These are phyloP conservation scores for Ilex paraguariensis DNA, from an alignment of 305 asterid species.

Conservation along the genomic window DNA sequence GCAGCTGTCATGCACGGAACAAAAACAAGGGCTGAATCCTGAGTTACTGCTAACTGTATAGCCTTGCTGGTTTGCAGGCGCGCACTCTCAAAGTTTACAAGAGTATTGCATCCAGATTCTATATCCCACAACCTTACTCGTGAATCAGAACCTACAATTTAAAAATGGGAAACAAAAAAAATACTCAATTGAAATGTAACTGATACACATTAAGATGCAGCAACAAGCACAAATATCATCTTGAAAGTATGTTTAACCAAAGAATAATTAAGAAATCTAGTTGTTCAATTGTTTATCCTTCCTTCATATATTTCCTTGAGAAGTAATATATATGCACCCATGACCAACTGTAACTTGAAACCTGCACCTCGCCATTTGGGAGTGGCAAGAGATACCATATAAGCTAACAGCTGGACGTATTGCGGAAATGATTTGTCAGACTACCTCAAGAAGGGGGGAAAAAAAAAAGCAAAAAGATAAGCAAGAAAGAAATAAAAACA, in stretches of 20 bases:
- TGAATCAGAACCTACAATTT: constrained; percentile 90
- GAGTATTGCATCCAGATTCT: constrained; percentile 93
- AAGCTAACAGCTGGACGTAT: background rate
- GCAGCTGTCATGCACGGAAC: constrained; percentile 83
- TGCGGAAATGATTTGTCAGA: background rate
- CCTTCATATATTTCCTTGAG: too few species aligned
- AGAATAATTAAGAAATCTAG: too few species aligned
- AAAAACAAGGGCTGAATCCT: constrained; percentile 65
- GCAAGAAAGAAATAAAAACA: constrained; percentile 9
- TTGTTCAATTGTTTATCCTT: too few species aligned
- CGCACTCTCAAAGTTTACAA: constrained; percentile 80
- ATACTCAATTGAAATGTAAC: background rate
- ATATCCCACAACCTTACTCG: constrained; percentile 95
- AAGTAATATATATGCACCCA: too few species aligned
- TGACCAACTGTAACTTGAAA: too few species aligned
- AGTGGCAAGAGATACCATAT: too few species aligned
- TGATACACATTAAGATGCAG: background rate
- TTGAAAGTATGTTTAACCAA: too few species aligned
- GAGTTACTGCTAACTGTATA: constrained; percentile 70
- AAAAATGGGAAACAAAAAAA: constrained; percentile 6
- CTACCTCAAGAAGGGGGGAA: too few species aligned
- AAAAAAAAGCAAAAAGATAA: background rate
- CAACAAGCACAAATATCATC: background rate
- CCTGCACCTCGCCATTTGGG: too few species aligned
- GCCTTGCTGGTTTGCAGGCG: constrained; percentile 83